These are phyloP conservation scores for Tillandsia leiboldiana DNA, from an alignment of 176 grass and related monocot genomes.

Conservation along the genomic window DNA sequence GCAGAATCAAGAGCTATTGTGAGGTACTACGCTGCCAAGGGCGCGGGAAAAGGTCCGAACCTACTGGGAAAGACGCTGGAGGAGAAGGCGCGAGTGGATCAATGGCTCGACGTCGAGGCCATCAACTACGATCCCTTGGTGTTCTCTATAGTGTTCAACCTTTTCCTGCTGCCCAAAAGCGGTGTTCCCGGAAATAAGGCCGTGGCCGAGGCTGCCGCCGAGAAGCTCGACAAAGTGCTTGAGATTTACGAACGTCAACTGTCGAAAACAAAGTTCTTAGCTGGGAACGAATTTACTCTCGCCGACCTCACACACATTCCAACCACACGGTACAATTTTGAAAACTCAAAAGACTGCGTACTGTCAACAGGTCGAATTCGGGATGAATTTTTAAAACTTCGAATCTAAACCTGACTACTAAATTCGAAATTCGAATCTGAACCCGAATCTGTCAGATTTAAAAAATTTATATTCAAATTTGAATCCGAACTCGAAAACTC, in stretches of 20 bases:
- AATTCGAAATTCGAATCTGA: too few relatives aligned
- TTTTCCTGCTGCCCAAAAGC: background rate
- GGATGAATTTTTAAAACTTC: too few relatives aligned
- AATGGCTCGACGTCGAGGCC: slow-evolving; percentile 23
- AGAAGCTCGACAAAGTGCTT: slow-evolving; percentile 8
- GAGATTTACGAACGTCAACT: slow-evolving; percentile 18
- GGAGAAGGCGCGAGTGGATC: slow-evolving; percentile 16
- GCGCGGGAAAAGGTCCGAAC: background rate
- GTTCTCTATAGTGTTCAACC: slow-evolving; percentile 12
- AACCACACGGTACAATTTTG: background rate
- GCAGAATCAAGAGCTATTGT: slow-evolving; percentile 18
- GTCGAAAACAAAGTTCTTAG: slow-evolving; percentile 18
- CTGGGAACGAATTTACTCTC: slow-evolving; percentile 16
- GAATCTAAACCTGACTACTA: too few relatives aligned
- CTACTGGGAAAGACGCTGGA: slow-evolving; percentile 14
- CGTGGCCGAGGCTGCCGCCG: background rate
- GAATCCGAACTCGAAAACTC: too few relatives aligned
- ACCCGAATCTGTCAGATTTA: too few relatives aligned
- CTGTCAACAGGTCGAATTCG: too few relatives aligned
- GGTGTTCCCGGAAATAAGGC: slow-evolving; percentile 4
- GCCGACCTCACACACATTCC: slow-evolving; percentile 27
- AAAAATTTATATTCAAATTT: too few relatives aligned
- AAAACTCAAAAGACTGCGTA: too few relatives aligned
- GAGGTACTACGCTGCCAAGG: slow-evolving; percentile 17
- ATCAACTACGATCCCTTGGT: slow-evolving; percentile 19